A percentile compares a stretch with the other conserved stretches of the same genome.
Evolutionary conservation across 2,329 filamentous ascomycete species (phyloP).

Genomic region (Periconia sp.): DNA sequence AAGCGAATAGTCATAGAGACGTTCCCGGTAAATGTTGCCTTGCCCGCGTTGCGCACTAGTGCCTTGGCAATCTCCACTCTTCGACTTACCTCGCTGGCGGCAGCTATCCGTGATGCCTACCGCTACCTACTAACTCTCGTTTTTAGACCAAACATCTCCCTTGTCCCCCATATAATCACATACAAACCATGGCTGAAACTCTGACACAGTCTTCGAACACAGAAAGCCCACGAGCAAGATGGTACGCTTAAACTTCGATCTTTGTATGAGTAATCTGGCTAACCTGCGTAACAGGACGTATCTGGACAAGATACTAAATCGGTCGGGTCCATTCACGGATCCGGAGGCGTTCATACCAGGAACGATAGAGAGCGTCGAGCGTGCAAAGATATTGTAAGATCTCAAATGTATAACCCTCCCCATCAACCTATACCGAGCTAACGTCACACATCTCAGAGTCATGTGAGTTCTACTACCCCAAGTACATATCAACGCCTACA

Average conservation of each 20-base stretch:
- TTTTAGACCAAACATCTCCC: slow-evolving; percentile 1
- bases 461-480: slow-evolving; percentile 37
- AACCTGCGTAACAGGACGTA: slow-evolving; percentile 66
- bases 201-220: slow-evolving; percentile 10
- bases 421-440: neutral
- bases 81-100: slow-evolving; percentile 6
- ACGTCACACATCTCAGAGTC: slow-evolving; percentile 34
- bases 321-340: slow-evolving; percentile 80
- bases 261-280: neutral
- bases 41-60: slow-evolving; percentile 21
- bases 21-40: slow-evolving; percentile 24
- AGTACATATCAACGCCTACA: neutral
- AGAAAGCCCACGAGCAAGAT: slow-evolving; percentile 45
- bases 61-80: slow-evolving; percentile 23
- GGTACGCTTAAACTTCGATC: slow-evolving; percentile 29
- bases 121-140: neutral
- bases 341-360: slow-evolving; percentile 52
- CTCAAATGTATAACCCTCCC: neutral
- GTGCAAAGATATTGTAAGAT: slow-evolving; percentile 64
- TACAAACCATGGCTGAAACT: slow-evolving; percentile 27
- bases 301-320: slow-evolving; percentile 77
- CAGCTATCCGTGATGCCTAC: slow-evolving; percentile 4
- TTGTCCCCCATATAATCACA: slow-evolving; percentile 3
- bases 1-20: neutral
- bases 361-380: slow-evolving; percentile 42